These are phyloP conservation scores for Boletus eberwhitei DNA, from an alignment of 768 basidiomycete genomes.

Conservation along the genomic window DNA sequence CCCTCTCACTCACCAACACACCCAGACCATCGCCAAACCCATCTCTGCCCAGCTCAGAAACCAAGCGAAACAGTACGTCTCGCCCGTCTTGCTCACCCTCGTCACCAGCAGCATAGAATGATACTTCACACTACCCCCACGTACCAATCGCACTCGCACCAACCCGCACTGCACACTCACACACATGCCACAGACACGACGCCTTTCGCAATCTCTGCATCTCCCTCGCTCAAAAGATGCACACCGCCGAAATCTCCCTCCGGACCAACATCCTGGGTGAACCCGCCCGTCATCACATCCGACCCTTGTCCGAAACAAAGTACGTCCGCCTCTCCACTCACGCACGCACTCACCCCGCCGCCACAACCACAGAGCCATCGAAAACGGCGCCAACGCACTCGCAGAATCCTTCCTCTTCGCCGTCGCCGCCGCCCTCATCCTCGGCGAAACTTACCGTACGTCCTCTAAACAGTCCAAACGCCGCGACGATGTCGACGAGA, in stretches of 20 bases:
- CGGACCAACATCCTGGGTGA: conserved; percentile 78
- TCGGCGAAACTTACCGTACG: conserved; percentile 74
- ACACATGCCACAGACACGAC: conserved; percentile 50
- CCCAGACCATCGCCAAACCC: conserved; percentile 80
- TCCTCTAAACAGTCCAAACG: conserved; percentile 67
- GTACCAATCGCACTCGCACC: neutral
- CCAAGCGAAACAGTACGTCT: conserved; percentile 67
- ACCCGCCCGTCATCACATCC: conserved; percentile 57
- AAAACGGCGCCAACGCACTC: conserved; percentile 79
- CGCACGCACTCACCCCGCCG: neutral
- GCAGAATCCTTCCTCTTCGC: conserved; percentile 83
- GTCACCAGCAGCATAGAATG: neutral
- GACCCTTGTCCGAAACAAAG: conserved; percentile 76
- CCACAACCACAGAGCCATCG: conserved; percentile 57
- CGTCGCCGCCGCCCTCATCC: conserved; percentile 70
- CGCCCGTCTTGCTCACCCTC: neutral
- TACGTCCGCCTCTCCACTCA: conserved; percentile 29
- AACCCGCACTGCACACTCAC: neutral
- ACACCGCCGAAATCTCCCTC: conserved; percentile 67
- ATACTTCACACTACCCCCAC: neutral
- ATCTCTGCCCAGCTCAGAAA: conserved; percentile 65
- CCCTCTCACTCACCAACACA: neutral
- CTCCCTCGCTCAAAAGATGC: conserved; percentile 70
- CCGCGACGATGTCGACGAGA: conserved; percentile 70
- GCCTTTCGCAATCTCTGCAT: conserved; percentile 70